phyloP scores from a whole-genome alignment of 2,329 filamentous ascomycete genomes.

The Macroventuria anomochaeta region DNA sequence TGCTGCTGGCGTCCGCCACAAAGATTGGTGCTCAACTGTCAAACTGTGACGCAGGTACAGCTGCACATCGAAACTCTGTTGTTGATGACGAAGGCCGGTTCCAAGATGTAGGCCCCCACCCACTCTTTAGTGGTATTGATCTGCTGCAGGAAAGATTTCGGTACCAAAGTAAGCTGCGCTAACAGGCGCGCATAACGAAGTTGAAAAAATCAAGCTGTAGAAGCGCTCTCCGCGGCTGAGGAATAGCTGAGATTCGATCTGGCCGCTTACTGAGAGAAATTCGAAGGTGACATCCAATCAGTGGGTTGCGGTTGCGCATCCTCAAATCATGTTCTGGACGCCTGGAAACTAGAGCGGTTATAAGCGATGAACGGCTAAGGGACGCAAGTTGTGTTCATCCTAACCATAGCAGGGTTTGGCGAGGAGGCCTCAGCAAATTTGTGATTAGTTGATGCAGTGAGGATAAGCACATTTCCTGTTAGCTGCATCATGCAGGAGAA shows the following conservation, averaged over 20 bases:
- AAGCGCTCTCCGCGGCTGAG: constrained; percentile 18
- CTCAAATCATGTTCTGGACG: constrained; percentile 21
- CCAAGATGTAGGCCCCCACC: constrained; percentile 8
- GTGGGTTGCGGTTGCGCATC: constrained; percentile 3
- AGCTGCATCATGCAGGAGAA: constrained; percentile 43
- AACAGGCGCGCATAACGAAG: constrained; percentile 8
- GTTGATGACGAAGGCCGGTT: constrained; percentile 1
- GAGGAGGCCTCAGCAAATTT: constrained; percentile 22
- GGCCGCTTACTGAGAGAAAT: constrained; percentile 8
- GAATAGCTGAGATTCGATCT: constrained; percentile 6
- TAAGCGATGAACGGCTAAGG: constrained; percentile 30
- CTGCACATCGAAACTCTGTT: constrained; percentile 13
- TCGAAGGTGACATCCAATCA: constrained; percentile 15
- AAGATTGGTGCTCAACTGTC: constrained; percentile 29
- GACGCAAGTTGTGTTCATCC: constrained; percentile 35
- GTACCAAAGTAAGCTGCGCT: constrained; percentile 12
- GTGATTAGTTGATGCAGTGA: background rate
- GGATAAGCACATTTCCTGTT: constrained; percentile 17
- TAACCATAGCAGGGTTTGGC: constrained; percentile 38
- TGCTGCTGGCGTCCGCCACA: constrained; percentile 40
- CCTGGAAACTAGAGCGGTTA: constrained; percentile 31
- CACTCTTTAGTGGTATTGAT: constrained; percentile 13
- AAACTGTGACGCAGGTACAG: constrained; percentile 43
- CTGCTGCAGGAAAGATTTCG: constrained; percentile 19
- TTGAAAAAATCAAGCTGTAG: constrained; percentile 9